Base-by-base conservation (phyloP, 2,329 filamentous ascomycete genomes). In the Capronia epimyces region DNA sequence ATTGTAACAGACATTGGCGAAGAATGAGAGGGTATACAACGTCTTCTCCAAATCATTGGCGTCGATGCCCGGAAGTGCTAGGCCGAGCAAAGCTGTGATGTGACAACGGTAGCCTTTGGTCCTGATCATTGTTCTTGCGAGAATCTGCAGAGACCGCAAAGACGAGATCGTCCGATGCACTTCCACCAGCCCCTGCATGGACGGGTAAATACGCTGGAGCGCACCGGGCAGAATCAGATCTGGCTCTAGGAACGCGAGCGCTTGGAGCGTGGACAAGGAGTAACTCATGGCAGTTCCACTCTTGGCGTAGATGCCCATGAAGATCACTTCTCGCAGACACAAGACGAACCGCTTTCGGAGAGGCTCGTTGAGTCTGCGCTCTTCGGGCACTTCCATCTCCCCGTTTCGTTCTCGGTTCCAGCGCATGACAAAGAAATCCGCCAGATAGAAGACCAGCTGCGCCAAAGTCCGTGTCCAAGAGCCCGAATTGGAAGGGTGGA, bases 291-390 rank as follows among this genome's bases (percentile, higher is more conserved):
- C 85, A 43, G 89, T 90, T 50, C 83, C 84, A 67, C 90, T 95
- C 76, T 98, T 98, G 47, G 90, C 87, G 67, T 96, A 98, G 43
- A 98, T 85, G 22, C 93, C 93, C 90, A 98, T 96, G 68, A 96
- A 98, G 3, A 89, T 89, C 42, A 96, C 91, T 59, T 98, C 93
- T 58, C 85, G 84, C 57, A 98, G 73, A 56, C 89, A 87, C 31
- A 90, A 72, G 24, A 98, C 93, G 65, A 98, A 97, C 40, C 93
- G 84, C 64, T 78, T 82, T 73, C 90, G 95, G 59, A 98, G 68
- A n/a, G 81, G 82, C 25, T 82, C 79, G 55, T 83, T 93, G 59
- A 98, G 83, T 60, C 76, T 84, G 47, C 93, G 82, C 44, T 90
- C 88, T 32, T 78, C 71, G 0, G 91, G 90, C 1, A 91, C 80